A percentile compares a stretch with the other conserved stretches of the same genome.
These are phyloP conservation scores for Tetradesmus lagerheimii DNA, from an alignment of 139 green algal species.

Conservation along the genomic window DNA sequence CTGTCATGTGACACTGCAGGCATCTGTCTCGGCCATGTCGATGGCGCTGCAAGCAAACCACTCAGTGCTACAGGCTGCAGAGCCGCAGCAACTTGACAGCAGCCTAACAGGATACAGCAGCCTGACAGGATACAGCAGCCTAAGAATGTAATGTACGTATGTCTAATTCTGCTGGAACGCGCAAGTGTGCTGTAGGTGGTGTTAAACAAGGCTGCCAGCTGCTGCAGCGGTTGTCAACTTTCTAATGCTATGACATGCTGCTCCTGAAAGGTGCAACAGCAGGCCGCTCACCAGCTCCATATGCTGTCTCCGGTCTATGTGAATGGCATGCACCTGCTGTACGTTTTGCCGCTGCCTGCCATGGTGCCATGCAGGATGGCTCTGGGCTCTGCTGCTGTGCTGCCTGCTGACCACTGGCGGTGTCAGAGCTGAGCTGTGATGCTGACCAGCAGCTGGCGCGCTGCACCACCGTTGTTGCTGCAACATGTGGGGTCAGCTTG, in stretches of 20 bases:
- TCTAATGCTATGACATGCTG: neutral
- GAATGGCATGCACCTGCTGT: slow-evolving; percentile 20
- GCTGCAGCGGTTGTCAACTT: neutral
- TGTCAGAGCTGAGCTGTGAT: neutral
- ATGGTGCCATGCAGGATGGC: neutral
- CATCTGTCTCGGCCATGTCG: no score
- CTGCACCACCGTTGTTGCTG: neutral
- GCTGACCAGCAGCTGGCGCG: neutral
- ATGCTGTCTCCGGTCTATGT: slow-evolving; percentile 44
- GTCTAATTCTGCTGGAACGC: no score
- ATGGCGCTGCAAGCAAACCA: no score
- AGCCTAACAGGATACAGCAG: no score
- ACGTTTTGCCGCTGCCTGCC: neutral
- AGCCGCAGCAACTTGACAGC: no score
- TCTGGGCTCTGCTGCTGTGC: neutral
- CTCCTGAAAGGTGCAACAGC: neutral
- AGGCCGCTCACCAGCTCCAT: slow-evolving; percentile 8
- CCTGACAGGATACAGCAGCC: no score
- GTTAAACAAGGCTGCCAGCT: no score
- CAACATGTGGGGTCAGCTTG: neutral
- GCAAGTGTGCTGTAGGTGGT: no score
- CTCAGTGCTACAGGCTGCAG: no score
- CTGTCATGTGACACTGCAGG: no score
- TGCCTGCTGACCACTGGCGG: neutral
- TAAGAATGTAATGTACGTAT: no score